phyloP scores from a whole-genome alignment of 345 rosid genomes.

The Murraya koenigii region DNA sequence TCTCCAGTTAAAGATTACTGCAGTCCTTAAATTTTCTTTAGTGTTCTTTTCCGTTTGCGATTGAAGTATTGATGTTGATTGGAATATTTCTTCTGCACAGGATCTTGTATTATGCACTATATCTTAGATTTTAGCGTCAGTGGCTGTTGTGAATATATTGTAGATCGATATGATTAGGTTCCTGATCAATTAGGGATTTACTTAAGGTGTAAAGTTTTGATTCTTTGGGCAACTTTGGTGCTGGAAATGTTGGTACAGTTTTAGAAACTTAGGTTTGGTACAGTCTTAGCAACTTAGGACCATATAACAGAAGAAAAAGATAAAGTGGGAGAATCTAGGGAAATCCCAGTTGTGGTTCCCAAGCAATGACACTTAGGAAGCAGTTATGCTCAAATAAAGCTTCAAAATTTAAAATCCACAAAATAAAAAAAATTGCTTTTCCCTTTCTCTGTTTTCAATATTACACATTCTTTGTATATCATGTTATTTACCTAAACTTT shows the following conservation, averaged over 20 bases:
- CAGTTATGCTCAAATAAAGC: background rate
- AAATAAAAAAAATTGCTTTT: background rate
- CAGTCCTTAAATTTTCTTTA: background rate
- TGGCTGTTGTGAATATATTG: background rate
- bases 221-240: background rate
- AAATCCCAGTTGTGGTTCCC: background rate
- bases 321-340: background rate
- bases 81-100: background rate
- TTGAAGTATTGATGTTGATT: background rate
- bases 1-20: background rate
- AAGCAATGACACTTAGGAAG: background rate
- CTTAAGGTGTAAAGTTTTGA: background rate
- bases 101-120: background rate
- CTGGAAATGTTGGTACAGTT: background rate
- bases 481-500: background rate
- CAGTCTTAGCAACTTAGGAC: background rate
- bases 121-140: background rate
- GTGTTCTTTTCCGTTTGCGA: background rate
- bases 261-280: background rate
- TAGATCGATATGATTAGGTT: background rate
- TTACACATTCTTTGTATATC: background rate
- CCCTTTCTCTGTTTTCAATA: background rate
- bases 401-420: too few species aligned
- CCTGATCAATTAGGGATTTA: background rate
- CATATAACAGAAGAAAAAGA: background rate